A percentile compares a stretch with the other conserved stretches of the same genome.
Evolutionary conservation across 495 filamentous ascomycete genomes (phyloP).

Genomic region (Halenospora varia): DNA sequence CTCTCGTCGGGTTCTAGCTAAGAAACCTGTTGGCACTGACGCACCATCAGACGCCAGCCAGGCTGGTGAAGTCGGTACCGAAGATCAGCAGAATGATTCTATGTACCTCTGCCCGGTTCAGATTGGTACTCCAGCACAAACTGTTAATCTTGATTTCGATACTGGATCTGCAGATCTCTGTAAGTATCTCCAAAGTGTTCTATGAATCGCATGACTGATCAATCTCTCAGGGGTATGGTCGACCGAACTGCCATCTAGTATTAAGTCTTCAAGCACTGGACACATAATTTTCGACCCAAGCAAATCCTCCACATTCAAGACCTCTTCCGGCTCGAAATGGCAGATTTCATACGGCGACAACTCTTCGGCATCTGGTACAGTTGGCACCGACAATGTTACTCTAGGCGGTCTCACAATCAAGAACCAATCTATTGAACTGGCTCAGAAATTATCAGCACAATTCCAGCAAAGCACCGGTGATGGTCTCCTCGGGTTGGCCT

Average conservation of each 20-base stretch:
- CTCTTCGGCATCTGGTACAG: constrained; percentile 63
- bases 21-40: constrained; percentile 19
- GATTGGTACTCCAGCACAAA: constrained; percentile 69
- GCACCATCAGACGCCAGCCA: constrained; percentile 42
- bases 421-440: constrained; percentile 66
- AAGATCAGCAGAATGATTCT: constrained; percentile 71
- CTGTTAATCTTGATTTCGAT: constrained; percentile 66
- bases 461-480: constrained; percentile 61
- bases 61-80: constrained; percentile 56
- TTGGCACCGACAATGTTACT: constrained; percentile 64
- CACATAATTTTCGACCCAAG: constrained; percentile 54
- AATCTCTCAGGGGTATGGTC: constrained; percentile 52
- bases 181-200: constrained; percentile 31
- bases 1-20: constrained; percentile 30
- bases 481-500: constrained; percentile 72
- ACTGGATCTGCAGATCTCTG: constrained; percentile 76
- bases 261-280: constrained; percentile 27
- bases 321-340: constrained; percentile 50
- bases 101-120: constrained; percentile 62
- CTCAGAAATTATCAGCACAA: constrained; percentile 56
- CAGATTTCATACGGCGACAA: constrained; percentile 71
- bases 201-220: constrained; percentile 16
- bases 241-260: constrained; percentile 43
- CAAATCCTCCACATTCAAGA: constrained; percentile 61
- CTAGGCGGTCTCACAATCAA: constrained; percentile 67